Conservation (phyloP, 345 rosid genomes). For the Salix koriyanagi region DNA sequence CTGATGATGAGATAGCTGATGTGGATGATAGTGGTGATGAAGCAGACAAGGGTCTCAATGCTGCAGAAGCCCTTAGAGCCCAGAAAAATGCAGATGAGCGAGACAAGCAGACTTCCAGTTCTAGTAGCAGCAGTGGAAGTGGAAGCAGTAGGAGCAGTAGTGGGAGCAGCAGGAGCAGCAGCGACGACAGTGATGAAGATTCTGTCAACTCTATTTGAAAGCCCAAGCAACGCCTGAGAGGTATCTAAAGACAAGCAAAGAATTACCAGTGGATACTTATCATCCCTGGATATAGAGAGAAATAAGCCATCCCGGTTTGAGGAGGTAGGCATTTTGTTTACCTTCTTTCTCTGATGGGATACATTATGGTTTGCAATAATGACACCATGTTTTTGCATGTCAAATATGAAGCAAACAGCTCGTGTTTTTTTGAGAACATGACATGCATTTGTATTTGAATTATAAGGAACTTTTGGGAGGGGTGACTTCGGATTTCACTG, state of each 20-base stretch:
- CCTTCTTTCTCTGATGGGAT: background rate
- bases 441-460: background rate
- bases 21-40: conserved; percentile 73
- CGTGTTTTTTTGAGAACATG: background rate
- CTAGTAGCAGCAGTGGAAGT: conserved; percentile 72
- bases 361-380: background rate
- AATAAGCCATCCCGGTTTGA: background rate
- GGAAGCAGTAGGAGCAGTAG: conserved; percentile 64
- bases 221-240: background rate
- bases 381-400: background rate
- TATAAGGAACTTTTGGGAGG: background rate
- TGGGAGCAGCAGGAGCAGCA: conserved; percentile 54
- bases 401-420: background rate
- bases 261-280: background rate
- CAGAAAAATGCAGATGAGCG: conserved; percentile 60
- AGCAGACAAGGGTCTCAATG: conserved; percentile 63
- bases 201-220: conserved; percentile 56
- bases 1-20: conserved; percentile 84
- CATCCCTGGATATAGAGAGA: background rate
- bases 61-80: conserved; percentile 90
- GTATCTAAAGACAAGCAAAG: background rate
- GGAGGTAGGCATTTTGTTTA: background rate
- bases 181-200: conserved; percentile 66
- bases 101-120: conserved; percentile 39
- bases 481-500: background rate